phyloP scores from a whole-genome alignment of 306 rosid genomes.

The Gastrolobium bilobum region DNA sequence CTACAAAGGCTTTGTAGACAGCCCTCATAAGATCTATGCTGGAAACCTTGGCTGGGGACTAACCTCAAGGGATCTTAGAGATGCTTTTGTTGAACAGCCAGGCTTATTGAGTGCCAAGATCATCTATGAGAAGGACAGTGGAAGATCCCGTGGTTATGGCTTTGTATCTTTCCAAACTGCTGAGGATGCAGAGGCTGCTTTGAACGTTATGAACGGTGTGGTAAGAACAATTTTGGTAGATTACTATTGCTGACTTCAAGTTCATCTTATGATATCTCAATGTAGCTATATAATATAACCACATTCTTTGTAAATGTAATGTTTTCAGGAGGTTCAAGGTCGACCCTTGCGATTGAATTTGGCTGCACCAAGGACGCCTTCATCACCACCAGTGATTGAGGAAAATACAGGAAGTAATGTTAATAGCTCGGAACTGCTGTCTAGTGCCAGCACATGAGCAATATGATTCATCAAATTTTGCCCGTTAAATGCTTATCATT shows the following conservation, averaged over 20 bases:
- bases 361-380: constrained; percentile 58
- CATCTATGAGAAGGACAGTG: constrained; percentile 76
- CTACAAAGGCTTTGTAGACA: constrained; percentile 74
- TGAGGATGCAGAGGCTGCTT: constrained; percentile 68
- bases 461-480: constrained; percentile 38
- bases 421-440: constrained; percentile 65
- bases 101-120: constrained; percentile 90
- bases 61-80: constrained; percentile 78
- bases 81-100: constrained; percentile 80
- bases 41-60: constrained; percentile 95
- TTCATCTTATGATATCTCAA: constrained; percentile 4
- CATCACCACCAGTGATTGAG: constrained; percentile 51
- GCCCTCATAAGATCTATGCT: constrained; percentile 89
- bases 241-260: constrained; percentile 14
- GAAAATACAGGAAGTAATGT: constrained; percentile 45
- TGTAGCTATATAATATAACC: constrained; percentile 22
- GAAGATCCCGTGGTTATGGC: constrained; percentile 91
- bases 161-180: constrained; percentile 84
- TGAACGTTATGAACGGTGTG: constrained; percentile 82
- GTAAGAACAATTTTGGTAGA: constrained; percentile 58
- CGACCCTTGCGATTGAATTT: constrained; percentile 76
- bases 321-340: constrained; percentile 80
- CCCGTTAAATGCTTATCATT: constrained; percentile 38
- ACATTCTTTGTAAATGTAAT: constrained; percentile 23
- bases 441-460: constrained; percentile 67